Evolutionary conservation across 352 stramenopile genomes (phyloP), one percentile per base, ranked within the genome.

Genomic region (Blastocystis hominis): DNA sequence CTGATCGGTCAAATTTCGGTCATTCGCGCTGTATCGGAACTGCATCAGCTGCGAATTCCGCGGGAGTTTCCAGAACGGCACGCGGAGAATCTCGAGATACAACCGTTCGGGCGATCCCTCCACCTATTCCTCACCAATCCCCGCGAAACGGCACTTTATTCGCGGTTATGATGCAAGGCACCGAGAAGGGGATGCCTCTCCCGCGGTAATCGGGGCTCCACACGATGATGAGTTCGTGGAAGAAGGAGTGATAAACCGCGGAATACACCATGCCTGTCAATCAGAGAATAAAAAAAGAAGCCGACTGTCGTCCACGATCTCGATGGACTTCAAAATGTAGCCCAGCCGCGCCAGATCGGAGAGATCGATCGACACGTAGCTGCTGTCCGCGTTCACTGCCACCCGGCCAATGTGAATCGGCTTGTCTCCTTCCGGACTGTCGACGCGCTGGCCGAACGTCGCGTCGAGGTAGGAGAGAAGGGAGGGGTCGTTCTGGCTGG

Each of bases 361-460:
- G 6, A 84, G 47, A 46, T 68, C 54, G n/a, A 95, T 79, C 87
- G 93, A 91, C 17, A 95, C 40, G 24, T 92, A 92, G 63, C 92
- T 93, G 2, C 91, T 90, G 81, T 94, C 92, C 13, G 93, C 90
- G 0, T 81, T 63, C 42, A 94, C 75, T 44, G 92, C 91, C 56
- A 95, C 91, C 9, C 93, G 89, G 36, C 94, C 90, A 0, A 94
- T 40, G 56, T 69, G 59, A 62, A 62, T 84, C 20, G 92, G 81
- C 9, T 40, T 30, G 38, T 44, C 44, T 9, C 46, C 46, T 10
- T 47, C 2, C 3, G 7, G 15, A 24, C 13, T 34, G 15, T 47
- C 53, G 9, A 24, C 17, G n/a, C 30, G 24, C 24, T 20, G 4
- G 42, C 34, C n/a, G 56, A 76, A 87, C 1, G 77, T 61, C 3